Conservation (phyloP, 352 stramenopile species). For the Thalassiosira mediterranea region DNA sequence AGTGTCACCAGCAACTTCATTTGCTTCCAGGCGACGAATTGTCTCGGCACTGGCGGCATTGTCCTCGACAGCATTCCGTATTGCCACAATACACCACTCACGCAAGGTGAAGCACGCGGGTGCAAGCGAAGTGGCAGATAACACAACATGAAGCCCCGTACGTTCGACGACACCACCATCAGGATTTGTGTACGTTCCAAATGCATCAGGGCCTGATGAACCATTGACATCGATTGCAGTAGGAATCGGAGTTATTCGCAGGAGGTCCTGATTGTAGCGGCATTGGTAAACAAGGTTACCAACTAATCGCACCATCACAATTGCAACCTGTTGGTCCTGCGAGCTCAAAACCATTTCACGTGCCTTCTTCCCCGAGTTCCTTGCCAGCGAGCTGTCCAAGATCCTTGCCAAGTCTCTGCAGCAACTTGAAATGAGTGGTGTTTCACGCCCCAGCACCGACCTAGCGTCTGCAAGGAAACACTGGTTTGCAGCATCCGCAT, state of each 20-base stretch:
- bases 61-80: constrained; percentile 74
- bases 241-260: constrained; percentile 61
- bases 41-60: constrained; percentile 70
- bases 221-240: background rate
- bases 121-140: constrained; percentile 75
- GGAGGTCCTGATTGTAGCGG: constrained; percentile 71
- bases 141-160: constrained; percentile 74
- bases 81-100: constrained; percentile 80
- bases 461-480: constrained; percentile 36
- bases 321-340: constrained; percentile 66
- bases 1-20: constrained; percentile 62
- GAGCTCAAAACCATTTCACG: constrained; percentile 57
- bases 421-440: constrained; percentile 40
- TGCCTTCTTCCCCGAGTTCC: constrained; percentile 49
- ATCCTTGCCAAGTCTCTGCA: constrained; percentile 39
- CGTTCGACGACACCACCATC: constrained; percentile 7
- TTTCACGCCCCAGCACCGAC: constrained; percentile 47
- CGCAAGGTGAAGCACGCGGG: constrained; percentile 78
- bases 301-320: constrained; percentile 66
- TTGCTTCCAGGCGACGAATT: constrained; percentile 63
- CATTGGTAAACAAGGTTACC: constrained; percentile 77
- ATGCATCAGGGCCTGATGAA: too few species aligned
- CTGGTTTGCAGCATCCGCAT: too few species aligned
- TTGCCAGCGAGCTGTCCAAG: constrained; percentile 40
- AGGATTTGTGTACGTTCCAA: too few species aligned